Evolutionary conservation across 129 eudicot genomes (phyloP).

Genomic region (Tagetes erecta): DNA sequence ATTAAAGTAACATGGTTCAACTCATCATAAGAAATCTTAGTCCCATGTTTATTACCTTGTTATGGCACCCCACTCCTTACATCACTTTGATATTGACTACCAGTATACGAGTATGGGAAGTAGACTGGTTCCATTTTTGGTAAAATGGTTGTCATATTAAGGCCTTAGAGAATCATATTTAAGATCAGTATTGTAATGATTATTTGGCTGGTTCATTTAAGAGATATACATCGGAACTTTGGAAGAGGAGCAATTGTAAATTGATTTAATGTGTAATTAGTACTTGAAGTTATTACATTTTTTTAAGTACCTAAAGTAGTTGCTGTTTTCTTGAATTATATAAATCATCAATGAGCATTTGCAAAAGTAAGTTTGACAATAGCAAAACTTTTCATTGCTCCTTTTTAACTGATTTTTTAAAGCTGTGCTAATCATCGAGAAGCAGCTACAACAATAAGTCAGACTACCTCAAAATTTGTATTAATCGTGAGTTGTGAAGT

Average conservation of each 20-base stretch:
- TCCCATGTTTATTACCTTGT: conserved; percentile 4
- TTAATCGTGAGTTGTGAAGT: background rate
- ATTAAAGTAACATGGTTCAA: background rate
- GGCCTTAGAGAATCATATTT: too few relatives aligned
- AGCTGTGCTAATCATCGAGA: background rate
- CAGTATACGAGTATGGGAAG: background rate
- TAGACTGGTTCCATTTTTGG: too few relatives aligned
- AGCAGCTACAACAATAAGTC: background rate
- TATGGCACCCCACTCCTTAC: background rate
- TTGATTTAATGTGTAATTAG: background rate
- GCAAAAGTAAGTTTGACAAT: background rate
- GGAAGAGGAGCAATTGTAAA: background rate
- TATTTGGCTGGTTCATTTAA: background rate
- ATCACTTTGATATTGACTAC: background rate
- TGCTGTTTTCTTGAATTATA: background rate
- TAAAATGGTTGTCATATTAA: too few relatives aligned
- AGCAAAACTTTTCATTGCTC: background rate
- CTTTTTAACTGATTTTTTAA: background rate
- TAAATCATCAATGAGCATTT: background rate
- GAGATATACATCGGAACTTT: background rate
- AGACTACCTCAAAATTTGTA: too few relatives aligned
- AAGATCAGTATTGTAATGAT: background rate
- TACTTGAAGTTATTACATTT: background rate
- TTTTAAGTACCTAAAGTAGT: background rate
- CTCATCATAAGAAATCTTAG: background rate